Percentiles rank a stretch among this genome's conserved stretches.
These are phyloP conservation scores for Gossypium davidsonii DNA, from an alignment of 441 rosid species.

Conservation along the genomic window DNA sequence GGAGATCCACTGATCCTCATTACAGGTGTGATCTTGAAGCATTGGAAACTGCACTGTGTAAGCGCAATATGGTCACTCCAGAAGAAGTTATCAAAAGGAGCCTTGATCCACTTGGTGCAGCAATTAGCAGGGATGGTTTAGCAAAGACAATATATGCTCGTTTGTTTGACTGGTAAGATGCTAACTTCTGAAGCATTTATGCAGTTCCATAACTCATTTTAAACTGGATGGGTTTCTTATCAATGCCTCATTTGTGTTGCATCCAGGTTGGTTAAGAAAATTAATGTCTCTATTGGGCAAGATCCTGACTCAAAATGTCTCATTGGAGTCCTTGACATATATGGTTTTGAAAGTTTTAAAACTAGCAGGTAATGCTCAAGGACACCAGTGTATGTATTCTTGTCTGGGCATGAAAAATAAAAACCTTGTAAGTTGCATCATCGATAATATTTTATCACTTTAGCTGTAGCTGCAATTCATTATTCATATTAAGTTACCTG, in stretches of 20 bases:
- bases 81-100: conserved; percentile 84
- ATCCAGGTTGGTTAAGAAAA: conserved; percentile 84
- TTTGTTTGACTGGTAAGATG: conserved; percentile 72
- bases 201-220: conserved; percentile 4
- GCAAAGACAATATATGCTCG: conserved; percentile 88
- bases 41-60: conserved; percentile 72
- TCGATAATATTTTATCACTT: neutral
- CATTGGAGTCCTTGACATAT: conserved; percentile 93
- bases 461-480: neutral
- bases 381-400: neutral
- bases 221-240: conserved; percentile 1
- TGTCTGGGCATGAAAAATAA: conserved; percentile 1
- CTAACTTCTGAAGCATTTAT: conserved; percentile 10
- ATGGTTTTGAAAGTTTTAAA: conserved; percentile 90
- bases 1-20: conserved; percentile 11
- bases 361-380: conserved; percentile 57
- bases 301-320: conserved; percentile 61
- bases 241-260: conserved; percentile 4
- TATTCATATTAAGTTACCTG: neutral
- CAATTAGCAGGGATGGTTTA: conserved; percentile 79
- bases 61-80: conserved; percentile 77
- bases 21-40: conserved; percentile 68
- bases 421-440: neutral
- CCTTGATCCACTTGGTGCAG: conserved; percentile 71
- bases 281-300: conserved; percentile 84